These are phyloP conservation scores for Magnusiomyces fungicola DNA, from an alignment of 1,139 yeast genomes.

Conservation along the genomic window DNA sequence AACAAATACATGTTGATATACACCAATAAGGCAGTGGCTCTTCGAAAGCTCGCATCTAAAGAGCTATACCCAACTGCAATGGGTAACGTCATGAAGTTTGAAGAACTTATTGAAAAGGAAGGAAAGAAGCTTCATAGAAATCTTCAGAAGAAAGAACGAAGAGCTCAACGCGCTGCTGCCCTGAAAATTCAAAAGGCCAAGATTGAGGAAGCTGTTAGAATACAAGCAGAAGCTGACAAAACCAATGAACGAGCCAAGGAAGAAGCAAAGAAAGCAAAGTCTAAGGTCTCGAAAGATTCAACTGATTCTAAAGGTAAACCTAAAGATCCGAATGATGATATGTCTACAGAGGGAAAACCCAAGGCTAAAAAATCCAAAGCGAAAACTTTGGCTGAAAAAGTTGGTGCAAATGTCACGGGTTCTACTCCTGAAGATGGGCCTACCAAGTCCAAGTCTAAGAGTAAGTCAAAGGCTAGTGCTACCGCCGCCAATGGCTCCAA, in stretches of 20 bases:
- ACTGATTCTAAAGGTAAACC: conserved; percentile 1
- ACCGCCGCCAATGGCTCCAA: neutral
- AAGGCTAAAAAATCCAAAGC: neutral
- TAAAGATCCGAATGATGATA: neutral
- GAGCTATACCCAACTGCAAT: conserved; percentile 23
- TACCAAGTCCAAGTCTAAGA: neutral
- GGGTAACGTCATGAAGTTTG: conserved; percentile 21
- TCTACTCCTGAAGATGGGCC: neutral
- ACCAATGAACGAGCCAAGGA: conserved; percentile 20
- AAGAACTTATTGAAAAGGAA: conserved; percentile 20
- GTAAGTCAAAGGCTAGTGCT: neutral
- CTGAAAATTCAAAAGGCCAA: conserved; percentile 12
- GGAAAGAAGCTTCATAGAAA: conserved; percentile 13
- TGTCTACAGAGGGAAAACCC: neutral
- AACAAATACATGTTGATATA: conserved; percentile 17
- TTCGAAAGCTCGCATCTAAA: conserved; percentile 22
- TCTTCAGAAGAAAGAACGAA: conserved; percentile 10
- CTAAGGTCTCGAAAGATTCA: neutral
- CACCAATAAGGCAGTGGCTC: conserved; percentile 18
- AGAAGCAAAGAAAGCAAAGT: neutral
- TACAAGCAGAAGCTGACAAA: conserved; percentile 16
- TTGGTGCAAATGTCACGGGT: neutral
- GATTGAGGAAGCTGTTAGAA: conserved; percentile 12
- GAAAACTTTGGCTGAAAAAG: neutral
- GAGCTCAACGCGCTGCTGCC: conserved; percentile 14